Evolutionary conservation across 495 filamentous ascomycete species (phyloP).

Genomic region (Penicillium alfredii): DNA sequence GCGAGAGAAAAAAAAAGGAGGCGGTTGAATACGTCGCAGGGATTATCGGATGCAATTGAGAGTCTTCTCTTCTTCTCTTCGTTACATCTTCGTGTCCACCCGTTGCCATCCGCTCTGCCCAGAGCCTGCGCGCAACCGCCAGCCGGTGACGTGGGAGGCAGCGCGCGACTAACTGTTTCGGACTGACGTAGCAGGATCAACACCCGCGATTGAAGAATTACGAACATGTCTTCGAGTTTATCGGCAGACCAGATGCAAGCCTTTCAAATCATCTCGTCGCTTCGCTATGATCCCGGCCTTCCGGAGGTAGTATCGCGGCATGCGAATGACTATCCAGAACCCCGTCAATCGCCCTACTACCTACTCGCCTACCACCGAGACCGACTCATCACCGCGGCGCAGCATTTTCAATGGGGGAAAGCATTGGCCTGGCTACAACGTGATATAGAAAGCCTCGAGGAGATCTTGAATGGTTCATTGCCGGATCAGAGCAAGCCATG

Average conservation of each 20-base stretch:
- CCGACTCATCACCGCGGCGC: slow-evolving; percentile 69
- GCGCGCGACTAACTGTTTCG: too few species aligned
- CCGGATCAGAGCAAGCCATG: slow-evolving; percentile 32
- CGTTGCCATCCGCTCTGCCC: too few species aligned
- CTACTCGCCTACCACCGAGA: slow-evolving; percentile 78
- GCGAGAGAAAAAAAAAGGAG: slow-evolving; percentile 3
- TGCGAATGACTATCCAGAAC: slow-evolving; percentile 37
- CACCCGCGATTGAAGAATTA: background rate
- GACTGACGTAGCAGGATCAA: too few species aligned
- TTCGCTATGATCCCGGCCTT: slow-evolving; percentile 68
- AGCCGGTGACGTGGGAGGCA: slow-evolving; percentile 1
- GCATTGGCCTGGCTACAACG: slow-evolving; percentile 28
- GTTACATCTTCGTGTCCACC: too few species aligned
- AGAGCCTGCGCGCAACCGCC: too few species aligned
- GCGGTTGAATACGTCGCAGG: background rate
- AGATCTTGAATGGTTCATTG: slow-evolving; percentile 31
- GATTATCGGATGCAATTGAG: too few species aligned
- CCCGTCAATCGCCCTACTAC: slow-evolving; percentile 63
- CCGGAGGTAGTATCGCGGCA: slow-evolving; percentile 29
- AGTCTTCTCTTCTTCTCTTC: background rate
- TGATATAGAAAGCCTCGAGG: slow-evolving; percentile 22
- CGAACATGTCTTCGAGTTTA: slow-evolving; percentile 7
- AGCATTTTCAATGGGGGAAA: slow-evolving; percentile 56
- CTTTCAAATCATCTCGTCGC: slow-evolving; percentile 65
- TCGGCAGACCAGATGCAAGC: background rate